These are phyloP conservation scores for Solioccasus polychromus DNA, from an alignment of 768 basidiomycete genomes.

Conservation along the genomic window DNA sequence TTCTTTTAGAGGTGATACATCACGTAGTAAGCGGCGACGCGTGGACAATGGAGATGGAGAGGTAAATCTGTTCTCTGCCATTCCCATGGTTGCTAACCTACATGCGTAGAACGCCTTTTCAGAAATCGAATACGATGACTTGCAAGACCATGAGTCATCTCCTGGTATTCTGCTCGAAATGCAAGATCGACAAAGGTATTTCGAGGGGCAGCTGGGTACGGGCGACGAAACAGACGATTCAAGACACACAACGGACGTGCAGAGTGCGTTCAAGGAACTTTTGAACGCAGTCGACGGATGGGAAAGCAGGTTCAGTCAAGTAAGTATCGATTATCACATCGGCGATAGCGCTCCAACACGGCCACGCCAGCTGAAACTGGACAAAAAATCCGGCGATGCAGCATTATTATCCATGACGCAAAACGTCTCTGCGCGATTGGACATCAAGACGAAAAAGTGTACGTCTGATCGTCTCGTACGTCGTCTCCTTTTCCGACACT, in stretches of 20 bases:
- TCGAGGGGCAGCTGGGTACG: constrained; percentile 56
- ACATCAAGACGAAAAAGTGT: constrained; percentile 68
- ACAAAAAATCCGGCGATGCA: constrained; percentile 62
- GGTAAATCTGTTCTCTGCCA: constrained; percentile 32
- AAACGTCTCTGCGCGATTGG: constrained; percentile 70
- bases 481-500: background rate
- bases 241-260: constrained; percentile 42
- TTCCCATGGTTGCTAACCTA: background rate
- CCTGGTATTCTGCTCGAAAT: constrained; percentile 80
- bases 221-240: constrained; percentile 3
- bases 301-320: constrained; percentile 56
- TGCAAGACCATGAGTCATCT: constrained; percentile 66
- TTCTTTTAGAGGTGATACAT: constrained; percentile 48
- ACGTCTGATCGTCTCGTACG: constrained; percentile 15
- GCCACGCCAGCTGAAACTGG: constrained; percentile 55
- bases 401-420: constrained; percentile 75
- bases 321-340: constrained; percentile 25
- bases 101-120: constrained; percentile 33
- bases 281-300: constrained; percentile 51
- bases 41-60: constrained; percentile 40
- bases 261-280: constrained; percentile 45
- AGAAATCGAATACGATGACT: constrained; percentile 83
- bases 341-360: background rate
- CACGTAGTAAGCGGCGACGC: constrained; percentile 60
- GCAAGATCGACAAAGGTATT: constrained; percentile 81